Conservation (phyloP, 495 filamentous ascomycete species). For the Talaromyces proteolyticus region DNA sequence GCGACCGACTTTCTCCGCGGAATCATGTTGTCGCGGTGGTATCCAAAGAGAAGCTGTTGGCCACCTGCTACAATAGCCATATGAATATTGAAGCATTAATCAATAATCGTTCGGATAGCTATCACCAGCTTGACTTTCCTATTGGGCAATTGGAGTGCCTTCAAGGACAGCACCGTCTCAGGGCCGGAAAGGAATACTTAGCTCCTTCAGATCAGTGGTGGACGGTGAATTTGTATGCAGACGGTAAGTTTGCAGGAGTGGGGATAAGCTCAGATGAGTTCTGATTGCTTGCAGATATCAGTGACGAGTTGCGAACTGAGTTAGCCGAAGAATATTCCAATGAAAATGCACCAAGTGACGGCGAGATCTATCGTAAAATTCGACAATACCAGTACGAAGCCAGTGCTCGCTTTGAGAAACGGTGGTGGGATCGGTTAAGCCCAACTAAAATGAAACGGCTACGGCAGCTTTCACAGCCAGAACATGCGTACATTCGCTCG, state of each 20-base stretch:
- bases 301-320: conserved; percentile 12
- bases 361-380: conserved; percentile 35
- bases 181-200: conserved; percentile 19
- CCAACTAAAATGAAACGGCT: conserved; percentile 16
- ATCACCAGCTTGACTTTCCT: conserved; percentile 6
- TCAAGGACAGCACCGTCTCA: conserved; percentile 27
- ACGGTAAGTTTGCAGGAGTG: conserved; percentile 23
- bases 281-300: conserved; percentile 13
- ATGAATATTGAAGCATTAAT: neutral
- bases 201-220: conserved; percentile 23
- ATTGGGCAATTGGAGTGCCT: conserved; percentile 18
- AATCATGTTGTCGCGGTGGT: neutral
- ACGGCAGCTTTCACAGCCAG: conserved; percentile 8
- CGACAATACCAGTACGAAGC: conserved; percentile 23
- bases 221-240: conserved; percentile 32
- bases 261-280: neutral
- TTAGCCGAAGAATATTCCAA: conserved; percentile 30
- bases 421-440: conserved; percentile 16
- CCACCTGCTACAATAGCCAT: neutral
- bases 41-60: neutral
- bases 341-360: conserved; percentile 22
- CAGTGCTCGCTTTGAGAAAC: conserved; percentile 17
- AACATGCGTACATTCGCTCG: conserved; percentile 6
- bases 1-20: neutral
- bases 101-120: neutral